Conservation (phyloP, 495 filamentous ascomycete species). For the Extremus antarcticus region DNA sequence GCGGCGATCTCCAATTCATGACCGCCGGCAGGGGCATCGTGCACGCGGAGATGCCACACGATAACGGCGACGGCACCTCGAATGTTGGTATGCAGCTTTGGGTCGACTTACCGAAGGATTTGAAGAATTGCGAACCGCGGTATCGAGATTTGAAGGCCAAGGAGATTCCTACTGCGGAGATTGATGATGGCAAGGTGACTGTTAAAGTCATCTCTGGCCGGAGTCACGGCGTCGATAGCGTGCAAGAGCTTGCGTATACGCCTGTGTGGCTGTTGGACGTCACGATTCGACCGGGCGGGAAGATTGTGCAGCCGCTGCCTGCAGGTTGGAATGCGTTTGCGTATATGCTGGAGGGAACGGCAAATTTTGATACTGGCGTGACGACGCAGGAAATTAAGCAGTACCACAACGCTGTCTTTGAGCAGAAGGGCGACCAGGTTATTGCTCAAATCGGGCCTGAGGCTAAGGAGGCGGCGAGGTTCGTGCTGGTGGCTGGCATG, state of each 20-base stretch:
- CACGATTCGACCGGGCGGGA: slow-evolving; percentile 67
- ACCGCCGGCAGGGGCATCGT: slow-evolving; percentile 87
- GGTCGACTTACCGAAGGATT: slow-evolving; percentile 74
- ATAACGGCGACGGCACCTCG: slow-evolving; percentile 61
- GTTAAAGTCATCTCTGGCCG: slow-evolving; percentile 87
- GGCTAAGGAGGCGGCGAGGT: slow-evolving; percentile 53
- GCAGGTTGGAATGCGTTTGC: slow-evolving; percentile 84
- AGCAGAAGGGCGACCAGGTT: slow-evolving; percentile 64
- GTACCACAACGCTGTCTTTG: slow-evolving; percentile 87
- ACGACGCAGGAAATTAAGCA: slow-evolving; percentile 48
- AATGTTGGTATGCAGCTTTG: slow-evolving; percentile 89
- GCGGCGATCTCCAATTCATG: slow-evolving; percentile 94
- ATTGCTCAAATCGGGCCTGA: slow-evolving; percentile 54
- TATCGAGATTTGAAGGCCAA: slow-evolving; percentile 70
- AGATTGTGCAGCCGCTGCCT: slow-evolving; percentile 61
- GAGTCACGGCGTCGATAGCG: slow-evolving; percentile 69
- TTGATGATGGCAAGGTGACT: slow-evolving; percentile 60
- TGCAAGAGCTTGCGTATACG: slow-evolving; percentile 86
- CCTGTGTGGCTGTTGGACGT: slow-evolving; percentile 90
- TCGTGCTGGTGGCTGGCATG: slow-evolving; percentile 75
- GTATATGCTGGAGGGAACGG: slow-evolving; percentile 64
- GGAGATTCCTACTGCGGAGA: slow-evolving; percentile 63
- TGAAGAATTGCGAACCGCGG: slow-evolving; percentile 82
- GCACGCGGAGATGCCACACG: slow-evolving; percentile 91
- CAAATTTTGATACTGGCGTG: slow-evolving; percentile 51